Percentiles rank a stretch among this genome's conserved stretches.
Conservation (phyloP, 1,284 basidiomycete species). For the Pseudozyma tsukubaensis region DNA sequence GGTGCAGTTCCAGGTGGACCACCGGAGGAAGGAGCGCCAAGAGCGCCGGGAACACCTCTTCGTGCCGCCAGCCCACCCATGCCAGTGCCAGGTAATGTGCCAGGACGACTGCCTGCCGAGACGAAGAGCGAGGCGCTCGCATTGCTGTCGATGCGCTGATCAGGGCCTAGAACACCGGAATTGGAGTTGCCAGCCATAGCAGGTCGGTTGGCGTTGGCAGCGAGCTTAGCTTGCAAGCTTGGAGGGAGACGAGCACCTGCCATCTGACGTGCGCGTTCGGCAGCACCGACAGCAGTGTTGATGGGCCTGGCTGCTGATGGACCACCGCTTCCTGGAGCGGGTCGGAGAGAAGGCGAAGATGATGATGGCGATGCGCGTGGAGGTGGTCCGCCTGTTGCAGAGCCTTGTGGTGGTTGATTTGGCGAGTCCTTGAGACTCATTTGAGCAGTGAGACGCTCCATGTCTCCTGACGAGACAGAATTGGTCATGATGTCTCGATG, state of each 20-base stretch:
- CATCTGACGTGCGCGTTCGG: slow-evolving; percentile 59
- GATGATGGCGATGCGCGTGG: slow-evolving; percentile 20
- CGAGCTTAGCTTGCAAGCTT: slow-evolving; percentile 90
- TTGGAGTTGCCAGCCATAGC: slow-evolving; percentile 21
- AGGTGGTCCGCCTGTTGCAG: slow-evolving; percentile 39
- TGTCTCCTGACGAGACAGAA: slow-evolving; percentile 28
- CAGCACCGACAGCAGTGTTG: slow-evolving; percentile 46
- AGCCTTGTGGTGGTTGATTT: slow-evolving; percentile 9
- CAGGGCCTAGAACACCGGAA: slow-evolving; percentile 46
- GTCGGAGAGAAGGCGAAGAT: slow-evolving; percentile 14
- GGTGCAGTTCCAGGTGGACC: slow-evolving; percentile 20
- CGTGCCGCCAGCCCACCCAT: slow-evolving; percentile 51
- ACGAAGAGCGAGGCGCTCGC: slow-evolving; percentile 53
- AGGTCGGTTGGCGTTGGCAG: slow-evolving; percentile 71
- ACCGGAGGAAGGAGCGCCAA: slow-evolving; percentile 72
- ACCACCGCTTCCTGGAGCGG: slow-evolving; percentile 18
- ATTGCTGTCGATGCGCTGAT: slow-evolving; percentile 56
- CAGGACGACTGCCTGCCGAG: slow-evolving; percentile 29
- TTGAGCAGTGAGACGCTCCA: slow-evolving; percentile 43
- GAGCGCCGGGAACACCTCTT: slow-evolving; percentile 70
- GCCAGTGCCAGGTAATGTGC: slow-evolving; percentile 31
- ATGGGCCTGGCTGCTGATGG: slow-evolving; percentile 18
- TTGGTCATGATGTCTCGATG: slow-evolving; percentile 23
- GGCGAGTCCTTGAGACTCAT: slow-evolving; percentile 37
- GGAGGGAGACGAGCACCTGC: slow-evolving; percentile 74